Percentiles rank a stretch among this genome's conserved stretches.
phyloP scores from a whole-genome alignment of 345 rosid genomes.

The Gossypium anomalum region DNA sequence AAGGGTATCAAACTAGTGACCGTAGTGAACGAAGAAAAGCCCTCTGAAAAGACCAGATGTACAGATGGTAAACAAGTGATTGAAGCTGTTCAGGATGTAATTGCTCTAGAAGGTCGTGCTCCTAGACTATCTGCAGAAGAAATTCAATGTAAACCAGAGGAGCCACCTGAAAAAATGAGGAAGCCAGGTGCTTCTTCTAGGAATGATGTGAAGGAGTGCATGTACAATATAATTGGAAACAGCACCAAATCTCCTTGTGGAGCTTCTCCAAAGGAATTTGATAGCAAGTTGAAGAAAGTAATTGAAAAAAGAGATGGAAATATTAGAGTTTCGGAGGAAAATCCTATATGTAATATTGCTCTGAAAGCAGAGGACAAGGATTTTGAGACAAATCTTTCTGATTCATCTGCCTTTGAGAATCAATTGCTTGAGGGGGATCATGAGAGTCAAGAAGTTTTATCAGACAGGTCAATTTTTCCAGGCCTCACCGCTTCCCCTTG shows the following conservation, averaged over 20 bases:
- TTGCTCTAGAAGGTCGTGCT: slow-evolving; percentile 10
- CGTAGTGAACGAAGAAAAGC: slow-evolving; percentile 9
- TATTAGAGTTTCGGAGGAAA: slow-evolving; percentile 19
- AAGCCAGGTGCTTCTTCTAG: slow-evolving; percentile 19
- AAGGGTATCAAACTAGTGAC: slow-evolving; percentile 15
- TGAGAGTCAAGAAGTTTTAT: slow-evolving; percentile 6
- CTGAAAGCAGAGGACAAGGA: slow-evolving; percentile 4
- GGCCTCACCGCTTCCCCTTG: slow-evolving; percentile 36
- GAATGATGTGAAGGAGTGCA: slow-evolving; percentile 13
- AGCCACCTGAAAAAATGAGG: slow-evolving; percentile 12
- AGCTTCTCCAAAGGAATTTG: slow-evolving; percentile 21
- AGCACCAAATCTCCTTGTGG: slow-evolving; percentile 8
- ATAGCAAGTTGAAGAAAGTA: slow-evolving; percentile 8
- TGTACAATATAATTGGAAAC: slow-evolving; percentile 16
- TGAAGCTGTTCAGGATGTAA: slow-evolving; percentile 20
- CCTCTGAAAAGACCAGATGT: slow-evolving; percentile 10
- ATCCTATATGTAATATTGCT: slow-evolving; percentile 17
- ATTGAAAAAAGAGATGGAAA: slow-evolving; percentile 7
- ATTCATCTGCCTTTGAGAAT: slow-evolving; percentile 13
- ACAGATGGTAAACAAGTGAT: slow-evolving; percentile 21
- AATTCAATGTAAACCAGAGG: slow-evolving; percentile 21
- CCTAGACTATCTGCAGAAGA: background rate
- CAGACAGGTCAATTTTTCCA: slow-evolving; percentile 21
- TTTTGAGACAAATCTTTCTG: slow-evolving; percentile 17
- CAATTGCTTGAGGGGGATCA: slow-evolving; percentile 12